These are phyloP conservation scores for Ramaria sp. DNA, from an alignment of 768 basidiomycete species.

Conservation along the genomic window DNA sequence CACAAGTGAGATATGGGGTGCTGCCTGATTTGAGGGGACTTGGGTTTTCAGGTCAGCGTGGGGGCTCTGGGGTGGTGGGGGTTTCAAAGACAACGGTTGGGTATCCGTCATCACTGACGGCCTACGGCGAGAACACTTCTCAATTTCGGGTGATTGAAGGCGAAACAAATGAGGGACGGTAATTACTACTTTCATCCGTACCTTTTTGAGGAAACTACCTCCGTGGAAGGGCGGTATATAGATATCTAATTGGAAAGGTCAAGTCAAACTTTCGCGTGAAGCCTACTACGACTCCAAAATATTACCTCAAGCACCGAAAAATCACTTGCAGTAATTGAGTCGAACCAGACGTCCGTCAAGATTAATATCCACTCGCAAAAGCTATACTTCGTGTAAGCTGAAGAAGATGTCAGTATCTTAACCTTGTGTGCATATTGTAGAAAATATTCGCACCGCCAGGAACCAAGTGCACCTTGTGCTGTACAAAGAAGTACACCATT, in stretches of 20 bases:
- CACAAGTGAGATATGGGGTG: neutral
- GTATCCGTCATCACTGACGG: neutral
- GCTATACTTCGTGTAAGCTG: conserved; percentile 79
- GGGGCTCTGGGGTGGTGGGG: neutral
- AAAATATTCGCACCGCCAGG: conserved; percentile 56
- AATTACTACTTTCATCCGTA: too few relatives aligned
- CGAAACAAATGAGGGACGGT: too few relatives aligned
- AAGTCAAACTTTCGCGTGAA: neutral
- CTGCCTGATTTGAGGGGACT: neutral
- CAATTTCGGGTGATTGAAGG: too few relatives aligned
- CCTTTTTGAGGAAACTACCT: too few relatives aligned
- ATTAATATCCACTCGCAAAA: conserved; percentile 87
- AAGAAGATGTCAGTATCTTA: neutral
- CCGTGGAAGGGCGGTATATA: neutral
- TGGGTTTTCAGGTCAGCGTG: neutral
- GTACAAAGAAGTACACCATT: conserved; percentile 75
- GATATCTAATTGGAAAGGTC: neutral
- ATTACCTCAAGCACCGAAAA: conserved; percentile 47
- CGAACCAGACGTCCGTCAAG: conserved; percentile 59
- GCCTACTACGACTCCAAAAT: neutral
- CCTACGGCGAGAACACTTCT: too few relatives aligned
- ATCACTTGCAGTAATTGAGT: conserved; percentile 55
- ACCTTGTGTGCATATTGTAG: conserved; percentile 3
- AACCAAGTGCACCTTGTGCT: conserved; percentile 69
- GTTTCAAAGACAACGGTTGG: neutral